A percentile compares a stretch with the other conserved stretches of the same genome.
Evolutionary conservation across 208 protist genomes (phyloP).

Genomic region (Naegleria gruberi): DNA sequence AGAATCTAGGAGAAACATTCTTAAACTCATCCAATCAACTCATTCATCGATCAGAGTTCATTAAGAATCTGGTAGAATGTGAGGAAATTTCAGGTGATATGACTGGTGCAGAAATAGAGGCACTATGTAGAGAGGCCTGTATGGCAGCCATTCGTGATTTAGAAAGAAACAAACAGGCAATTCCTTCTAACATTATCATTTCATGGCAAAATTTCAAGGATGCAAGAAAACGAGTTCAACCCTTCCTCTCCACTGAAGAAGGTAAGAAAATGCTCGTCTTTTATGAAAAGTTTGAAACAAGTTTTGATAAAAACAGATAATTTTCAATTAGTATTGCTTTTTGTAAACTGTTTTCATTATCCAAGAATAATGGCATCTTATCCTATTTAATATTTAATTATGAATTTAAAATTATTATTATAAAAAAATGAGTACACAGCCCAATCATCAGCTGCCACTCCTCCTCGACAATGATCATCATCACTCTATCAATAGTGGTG

Average conservation of each 20-base stretch:
- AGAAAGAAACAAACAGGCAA: background rate
- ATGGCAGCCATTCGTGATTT: background rate
- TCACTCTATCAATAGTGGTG: too few relatives aligned
- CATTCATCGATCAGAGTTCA: background rate
- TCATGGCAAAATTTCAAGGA: background rate
- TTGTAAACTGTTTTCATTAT: too few relatives aligned
- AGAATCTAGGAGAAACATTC: background rate
- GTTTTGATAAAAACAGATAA: slow-evolving; percentile 3
- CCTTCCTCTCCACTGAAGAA: background rate
- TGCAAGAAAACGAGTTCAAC: background rate
- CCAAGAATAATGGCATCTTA: too few relatives aligned
- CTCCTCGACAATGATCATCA: too few relatives aligned
- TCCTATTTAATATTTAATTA: too few relatives aligned
- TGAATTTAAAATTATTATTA: too few relatives aligned
- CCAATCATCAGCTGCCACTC: too few relatives aligned
- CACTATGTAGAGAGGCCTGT: background rate
- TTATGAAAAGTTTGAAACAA: background rate
- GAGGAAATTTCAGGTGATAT: background rate
- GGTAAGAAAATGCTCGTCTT: background rate
- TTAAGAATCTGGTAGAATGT: background rate
- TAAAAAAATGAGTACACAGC: too few relatives aligned
- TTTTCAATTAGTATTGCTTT: too few relatives aligned
- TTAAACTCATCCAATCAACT: background rate
- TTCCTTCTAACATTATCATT: background rate
- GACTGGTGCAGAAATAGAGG: slow-evolving; percentile 17